phyloP scores from a whole-genome alignment of 2,329 filamentous ascomycete species.

The Colletotrichum destructivum region DNA sequence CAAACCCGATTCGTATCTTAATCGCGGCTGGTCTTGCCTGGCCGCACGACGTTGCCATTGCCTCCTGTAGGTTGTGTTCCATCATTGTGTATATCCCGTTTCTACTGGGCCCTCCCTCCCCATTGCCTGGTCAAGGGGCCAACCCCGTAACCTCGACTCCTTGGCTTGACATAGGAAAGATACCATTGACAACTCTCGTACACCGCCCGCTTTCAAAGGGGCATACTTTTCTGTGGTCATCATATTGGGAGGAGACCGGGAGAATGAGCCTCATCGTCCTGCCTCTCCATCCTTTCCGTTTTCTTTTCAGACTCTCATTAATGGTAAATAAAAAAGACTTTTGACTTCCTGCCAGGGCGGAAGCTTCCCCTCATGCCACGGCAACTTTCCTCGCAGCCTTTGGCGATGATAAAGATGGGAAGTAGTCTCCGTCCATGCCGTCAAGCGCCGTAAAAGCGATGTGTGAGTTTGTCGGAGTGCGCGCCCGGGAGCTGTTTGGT shows the following conservation, averaged over 20 bases:
- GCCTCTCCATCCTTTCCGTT: constrained; percentile 16
- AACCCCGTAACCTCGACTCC: neutral
- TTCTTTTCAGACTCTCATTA: constrained; percentile 9
- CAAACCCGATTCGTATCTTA: neutral
- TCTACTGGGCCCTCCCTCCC: constrained; percentile 3
- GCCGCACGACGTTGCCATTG: neutral
- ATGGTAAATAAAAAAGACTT: neutral
- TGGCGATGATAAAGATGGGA: constrained; percentile 52
- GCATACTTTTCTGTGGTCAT: constrained; percentile 15
- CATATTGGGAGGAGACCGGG: neutral
- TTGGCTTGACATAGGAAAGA: constrained; percentile 24
- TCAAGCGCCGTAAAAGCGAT: constrained; percentile 49
- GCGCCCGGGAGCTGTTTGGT: constrained; percentile 64
- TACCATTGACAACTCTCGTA: constrained; percentile 32
- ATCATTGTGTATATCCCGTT: neutral
- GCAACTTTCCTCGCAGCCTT: constrained; percentile 51
- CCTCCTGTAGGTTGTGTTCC: neutral
- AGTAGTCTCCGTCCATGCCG: constrained; percentile 58
- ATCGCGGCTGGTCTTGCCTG: constrained; percentile 9
- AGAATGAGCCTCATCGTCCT: neutral
- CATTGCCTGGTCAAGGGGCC: neutral
- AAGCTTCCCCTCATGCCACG: constrained; percentile 17
- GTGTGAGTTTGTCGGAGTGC: constrained; percentile 60
- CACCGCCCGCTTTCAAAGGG: constrained; percentile 23
- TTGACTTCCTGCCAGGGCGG: neutral